Evolutionary conservation across 2,329 filamentous ascomycete genomes (phyloP), one percentile per base, ranked within the genome.

Genomic region (Aspergillus unguis): DNA sequence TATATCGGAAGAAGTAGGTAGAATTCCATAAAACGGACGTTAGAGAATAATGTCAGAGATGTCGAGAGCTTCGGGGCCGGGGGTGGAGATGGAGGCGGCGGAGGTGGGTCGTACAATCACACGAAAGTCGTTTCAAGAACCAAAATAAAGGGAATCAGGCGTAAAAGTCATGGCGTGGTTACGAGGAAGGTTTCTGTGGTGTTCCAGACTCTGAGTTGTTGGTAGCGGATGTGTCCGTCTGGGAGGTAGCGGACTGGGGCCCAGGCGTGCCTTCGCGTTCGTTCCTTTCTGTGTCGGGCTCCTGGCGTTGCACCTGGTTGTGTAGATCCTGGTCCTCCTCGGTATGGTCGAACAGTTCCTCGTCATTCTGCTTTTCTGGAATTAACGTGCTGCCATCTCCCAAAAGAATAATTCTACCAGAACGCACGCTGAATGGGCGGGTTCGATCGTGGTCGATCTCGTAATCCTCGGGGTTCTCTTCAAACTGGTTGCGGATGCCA

Each of bases 361-460:
- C 85, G 68, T 96, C 91, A 73, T 91, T 86, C 70, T 88, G 88
- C 32, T 49, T 44, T 73, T 94, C 90, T 62, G 90, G 90, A 67
- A 92, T 80, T 70, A 95, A 85, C 78, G 96, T 92, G 66, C 90
- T 95, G 65, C 92, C 94, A 77, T 97, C 92, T 62, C 92, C 92
- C 63, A 99, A 83, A 70, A 96, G 86, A 72, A 97, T 97, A 72
- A 96, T 91, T 65, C 92, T 86, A 63, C 91, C 90, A 54, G 78
- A 76, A 71, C 84, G 84, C 71, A 87, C 87, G 70, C 86, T 87
- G 72, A 85, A 90, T 57, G 87, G 84, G 72, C 83, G 84, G 66
- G 86, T 67, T 54, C 73, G 73, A 50, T 78, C 75, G 48, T 76
- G 66, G 48, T 77, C 76, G 56, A 77, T 62, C 55, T 81, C 79